These are phyloP conservation scores for Nothophaeocryptopus gaeumannii DNA, from an alignment of 2,329 filamentous ascomycete species.

Conservation along the genomic window DNA sequence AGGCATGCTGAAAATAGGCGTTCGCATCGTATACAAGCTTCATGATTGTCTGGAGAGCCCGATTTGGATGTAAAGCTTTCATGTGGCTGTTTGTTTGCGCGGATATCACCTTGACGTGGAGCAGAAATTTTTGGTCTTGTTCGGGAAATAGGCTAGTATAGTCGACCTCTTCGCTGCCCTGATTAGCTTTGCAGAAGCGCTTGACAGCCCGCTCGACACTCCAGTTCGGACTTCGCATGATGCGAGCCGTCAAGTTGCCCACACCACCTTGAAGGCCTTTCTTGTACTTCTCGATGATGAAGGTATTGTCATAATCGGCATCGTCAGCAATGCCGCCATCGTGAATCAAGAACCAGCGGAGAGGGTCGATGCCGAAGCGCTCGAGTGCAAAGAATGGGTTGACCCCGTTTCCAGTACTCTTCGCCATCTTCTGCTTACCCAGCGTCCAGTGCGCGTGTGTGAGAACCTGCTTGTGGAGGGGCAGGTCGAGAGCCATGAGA, in stretches of 20 bases:
- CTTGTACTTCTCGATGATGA: constrained; percentile 73
- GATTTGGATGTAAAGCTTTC: constrained; percentile 61
- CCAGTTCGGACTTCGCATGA: constrained; percentile 60
- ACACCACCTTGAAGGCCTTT: constrained; percentile 73
- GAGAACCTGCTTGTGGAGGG: constrained; percentile 73
- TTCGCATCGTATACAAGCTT: constrained; percentile 63
- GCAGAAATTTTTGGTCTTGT: constrained; percentile 2
- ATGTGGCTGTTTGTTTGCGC: constrained; percentile 54
- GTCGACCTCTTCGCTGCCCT: not conserved
- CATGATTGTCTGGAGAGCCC: constrained; percentile 65
- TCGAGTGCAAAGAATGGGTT: constrained; percentile 90
- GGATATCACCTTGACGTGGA: constrained; percentile 34
- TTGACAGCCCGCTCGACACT: constrained; percentile 42
- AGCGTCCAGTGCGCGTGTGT: constrained; percentile 96
- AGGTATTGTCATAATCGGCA: constrained; percentile 77
- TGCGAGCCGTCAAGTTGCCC: constrained; percentile 74
- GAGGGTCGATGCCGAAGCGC: constrained; percentile 78
- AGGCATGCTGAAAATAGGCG: constrained; percentile 60
- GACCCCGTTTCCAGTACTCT: constrained; percentile 90
- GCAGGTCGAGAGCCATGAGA: constrained; percentile 80
- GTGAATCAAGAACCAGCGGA: constrained; percentile 84
- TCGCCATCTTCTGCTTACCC: constrained; percentile 90
- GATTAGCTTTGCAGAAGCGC: constrained; percentile 25
- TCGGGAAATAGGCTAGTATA: too few species aligned
- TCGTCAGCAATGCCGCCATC: constrained; percentile 76